These are phyloP conservation scores for Solanum pinnatisectum DNA, from an alignment of 257 asterid species.

Conservation along the genomic window DNA sequence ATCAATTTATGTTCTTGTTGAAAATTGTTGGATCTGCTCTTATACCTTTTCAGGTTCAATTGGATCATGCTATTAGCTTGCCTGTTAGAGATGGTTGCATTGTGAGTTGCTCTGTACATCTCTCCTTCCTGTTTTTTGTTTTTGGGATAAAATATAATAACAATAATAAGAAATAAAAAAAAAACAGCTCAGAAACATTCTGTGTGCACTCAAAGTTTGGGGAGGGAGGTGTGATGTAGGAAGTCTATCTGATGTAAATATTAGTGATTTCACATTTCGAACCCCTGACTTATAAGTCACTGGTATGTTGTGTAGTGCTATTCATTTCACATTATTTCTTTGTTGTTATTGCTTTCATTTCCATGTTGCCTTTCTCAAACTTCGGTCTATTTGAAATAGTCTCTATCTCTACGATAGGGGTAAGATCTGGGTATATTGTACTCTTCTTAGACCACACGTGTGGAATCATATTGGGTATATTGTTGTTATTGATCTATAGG, in stretches of 20 bases:
- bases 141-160: not conserved
- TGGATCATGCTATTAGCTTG: slow-evolving; percentile 37
- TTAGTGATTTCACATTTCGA: not conserved
- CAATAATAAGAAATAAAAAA: too few species aligned
- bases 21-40: slow-evolving; percentile 80
- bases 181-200: too few species aligned
- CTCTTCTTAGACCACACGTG: not conserved
- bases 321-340: not conserved
- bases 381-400: not conserved
- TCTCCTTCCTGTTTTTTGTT: not conserved
- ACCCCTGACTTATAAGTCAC: not conserved
- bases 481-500: not conserved
- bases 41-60: slow-evolving; percentile 59
- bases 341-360: not conserved
- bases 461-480: not conserved
- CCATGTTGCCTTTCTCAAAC: not conserved
- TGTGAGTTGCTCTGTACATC: slow-evolving; percentile 25
- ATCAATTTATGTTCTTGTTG: slow-evolving; percentile 61
- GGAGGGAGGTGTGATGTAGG: not conserved
- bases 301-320: not conserved
- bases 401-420: not conserved
- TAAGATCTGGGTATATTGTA: not conserved
- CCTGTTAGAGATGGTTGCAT: slow-evolving; percentile 57
- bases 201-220: not conserved
- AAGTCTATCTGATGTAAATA: not conserved